These are phyloP conservation scores for Fusarium keratoplasticum DNA, from an alignment of 2,329 filamentous ascomycete species.

Conservation along the genomic window DNA sequence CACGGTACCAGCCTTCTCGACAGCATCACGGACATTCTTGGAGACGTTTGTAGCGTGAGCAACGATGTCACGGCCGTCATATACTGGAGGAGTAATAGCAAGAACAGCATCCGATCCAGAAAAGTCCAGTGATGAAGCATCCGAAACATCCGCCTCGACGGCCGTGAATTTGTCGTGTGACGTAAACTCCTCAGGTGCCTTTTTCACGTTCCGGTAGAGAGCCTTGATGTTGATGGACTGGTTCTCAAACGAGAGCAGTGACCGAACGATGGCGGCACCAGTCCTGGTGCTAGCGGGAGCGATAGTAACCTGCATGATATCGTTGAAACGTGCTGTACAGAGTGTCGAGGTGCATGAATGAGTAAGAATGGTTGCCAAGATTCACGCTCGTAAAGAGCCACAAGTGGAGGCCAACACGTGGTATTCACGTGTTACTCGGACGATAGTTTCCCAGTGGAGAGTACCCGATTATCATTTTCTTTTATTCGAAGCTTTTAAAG, in stretches of 20 bases:
- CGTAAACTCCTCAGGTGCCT: conserved; percentile 45
- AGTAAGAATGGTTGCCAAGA: background rate
- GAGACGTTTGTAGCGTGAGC: conserved; percentile 35
- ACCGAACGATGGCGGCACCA: conserved; percentile 44
- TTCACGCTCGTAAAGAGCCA: background rate
- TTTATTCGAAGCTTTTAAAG: background rate
- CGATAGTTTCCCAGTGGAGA: background rate
- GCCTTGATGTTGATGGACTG: conserved; percentile 35
- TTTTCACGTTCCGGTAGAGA: conserved; percentile 46
- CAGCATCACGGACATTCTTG: conserved; percentile 44
- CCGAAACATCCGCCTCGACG: conserved; percentile 45
- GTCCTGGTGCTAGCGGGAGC: conserved; percentile 49
- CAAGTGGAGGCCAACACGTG: background rate
- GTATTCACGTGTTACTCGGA: background rate
- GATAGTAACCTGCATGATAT: conserved; percentile 37
- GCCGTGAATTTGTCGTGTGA: conserved; percentile 42
- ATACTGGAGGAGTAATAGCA: conserved; percentile 47
- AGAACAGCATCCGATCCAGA: conserved; percentile 45
- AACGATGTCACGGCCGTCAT: conserved; percentile 41
- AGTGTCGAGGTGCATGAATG: background rate
- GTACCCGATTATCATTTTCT: background rate
- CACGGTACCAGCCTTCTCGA: conserved; percentile 41
- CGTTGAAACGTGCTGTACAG: background rate
- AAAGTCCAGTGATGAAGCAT: conserved; percentile 47
- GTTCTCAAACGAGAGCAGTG: conserved; percentile 34